Evolutionary conservation across 306 rosid genomes (phyloP).

Genomic region (Malus fusca): DNA sequence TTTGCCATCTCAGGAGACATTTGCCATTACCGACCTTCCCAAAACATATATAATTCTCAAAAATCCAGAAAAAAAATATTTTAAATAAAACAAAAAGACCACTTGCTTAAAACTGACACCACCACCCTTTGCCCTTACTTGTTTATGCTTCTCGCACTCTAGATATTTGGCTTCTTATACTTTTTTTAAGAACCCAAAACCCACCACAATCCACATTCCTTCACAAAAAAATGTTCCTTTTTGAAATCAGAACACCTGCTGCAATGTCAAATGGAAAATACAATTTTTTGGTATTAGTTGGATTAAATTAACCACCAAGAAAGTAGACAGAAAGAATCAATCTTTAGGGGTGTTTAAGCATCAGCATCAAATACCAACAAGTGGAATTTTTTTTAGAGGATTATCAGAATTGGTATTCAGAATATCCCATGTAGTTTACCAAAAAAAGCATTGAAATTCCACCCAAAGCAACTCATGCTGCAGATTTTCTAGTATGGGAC

Average conservation of each 20-base stretch:
- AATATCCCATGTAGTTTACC: background rate
- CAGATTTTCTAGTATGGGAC: background rate
- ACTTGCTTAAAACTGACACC: slow-evolving; percentile 73
- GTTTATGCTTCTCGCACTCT: slow-evolving; percentile 13
- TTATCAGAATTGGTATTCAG: background rate
- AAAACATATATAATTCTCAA: slow-evolving; percentile 35
- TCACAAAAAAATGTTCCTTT: background rate
- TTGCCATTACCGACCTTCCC: slow-evolving; percentile 29
- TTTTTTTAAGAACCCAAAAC: slow-evolving; percentile 13
- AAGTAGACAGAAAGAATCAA: slow-evolving; percentile 14
- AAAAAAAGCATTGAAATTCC: background rate
- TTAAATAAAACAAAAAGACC: slow-evolving; percentile 37
- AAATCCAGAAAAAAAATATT: slow-evolving; percentile 14
- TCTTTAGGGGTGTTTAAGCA: background rate
- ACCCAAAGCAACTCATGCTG: background rate
- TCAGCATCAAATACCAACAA: background rate
- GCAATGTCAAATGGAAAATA: slow-evolving; percentile 10
- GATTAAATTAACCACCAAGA: background rate
- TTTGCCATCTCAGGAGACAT: slow-evolving; percentile 53
- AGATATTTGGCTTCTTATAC: background rate
- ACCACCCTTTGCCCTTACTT: slow-evolving; percentile 38
- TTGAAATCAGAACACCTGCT: slow-evolving; percentile 20
- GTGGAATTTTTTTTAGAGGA: background rate
- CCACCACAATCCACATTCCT: slow-evolving; percentile 1
- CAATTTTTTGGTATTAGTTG: background rate